phyloP scores from a whole-genome alignment of 169 alveolate genomes.

The Blepharisma undulans region DNA sequence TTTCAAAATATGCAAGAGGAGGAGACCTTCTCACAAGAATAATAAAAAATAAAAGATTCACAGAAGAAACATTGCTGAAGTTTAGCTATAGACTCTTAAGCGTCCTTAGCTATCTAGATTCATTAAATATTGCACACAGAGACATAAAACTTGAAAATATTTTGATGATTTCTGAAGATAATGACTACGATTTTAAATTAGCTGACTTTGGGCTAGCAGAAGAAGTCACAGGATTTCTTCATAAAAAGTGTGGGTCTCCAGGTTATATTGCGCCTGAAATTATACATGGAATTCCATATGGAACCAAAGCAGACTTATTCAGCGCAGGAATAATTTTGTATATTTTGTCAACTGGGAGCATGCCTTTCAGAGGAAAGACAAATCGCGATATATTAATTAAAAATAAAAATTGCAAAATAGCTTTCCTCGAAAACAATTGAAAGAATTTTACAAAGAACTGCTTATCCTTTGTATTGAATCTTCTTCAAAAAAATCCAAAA shows the following conservation, averaged over 20 bases:
- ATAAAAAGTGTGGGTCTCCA: constrained; percentile 53
- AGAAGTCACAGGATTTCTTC: background rate
- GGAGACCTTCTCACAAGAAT: constrained; percentile 65
- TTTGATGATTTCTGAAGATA: constrained; percentile 44
- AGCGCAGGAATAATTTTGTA: constrained; percentile 66
- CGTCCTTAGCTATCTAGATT: constrained; percentile 36
- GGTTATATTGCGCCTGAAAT: constrained; percentile 83
- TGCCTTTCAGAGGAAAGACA: constrained; percentile 56
- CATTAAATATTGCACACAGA: constrained; percentile 60
- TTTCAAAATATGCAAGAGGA: constrained; percentile 70
- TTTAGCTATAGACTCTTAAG: constrained; percentile 47
- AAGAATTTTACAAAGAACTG: background rate
- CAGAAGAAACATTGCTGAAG: constrained; percentile 53
- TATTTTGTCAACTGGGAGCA: constrained; percentile 60
- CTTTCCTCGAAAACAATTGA: constrained; percentile 25
- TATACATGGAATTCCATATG: constrained; percentile 55
- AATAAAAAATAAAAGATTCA: constrained; percentile 25
- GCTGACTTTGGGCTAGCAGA: constrained; percentile 31
- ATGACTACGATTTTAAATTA: constrained; percentile 19
- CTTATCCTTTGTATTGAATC: constrained; percentile 50
- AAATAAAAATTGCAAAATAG: background rate
- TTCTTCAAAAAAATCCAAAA: constrained; percentile 44
- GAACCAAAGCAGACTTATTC: constrained; percentile 67
- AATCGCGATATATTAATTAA: background rate
- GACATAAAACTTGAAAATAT: constrained; percentile 79